These are phyloP conservation scores for Erodium chrysanthum DNA, from an alignment of 441 rosid species.

Conservation along the genomic window DNA sequence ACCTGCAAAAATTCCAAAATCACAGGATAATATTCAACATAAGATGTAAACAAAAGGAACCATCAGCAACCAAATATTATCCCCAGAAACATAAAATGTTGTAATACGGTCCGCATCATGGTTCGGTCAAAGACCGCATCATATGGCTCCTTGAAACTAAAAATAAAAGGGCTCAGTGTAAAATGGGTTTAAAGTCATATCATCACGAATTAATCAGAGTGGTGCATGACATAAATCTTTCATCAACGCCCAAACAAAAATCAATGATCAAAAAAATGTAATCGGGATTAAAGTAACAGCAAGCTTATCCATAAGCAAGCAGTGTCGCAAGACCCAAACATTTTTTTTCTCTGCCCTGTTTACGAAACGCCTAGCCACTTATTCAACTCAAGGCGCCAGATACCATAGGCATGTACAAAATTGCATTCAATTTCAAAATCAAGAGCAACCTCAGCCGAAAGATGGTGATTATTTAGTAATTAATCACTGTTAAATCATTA, in stretches of 20 bases:
- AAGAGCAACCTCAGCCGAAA: constrained; percentile 24
- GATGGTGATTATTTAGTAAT: constrained; percentile 19
- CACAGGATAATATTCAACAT: too few species aligned
- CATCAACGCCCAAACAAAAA: not conserved
- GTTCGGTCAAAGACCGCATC: constrained; percentile 6
- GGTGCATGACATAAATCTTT: constrained; percentile 7
- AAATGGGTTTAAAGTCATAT: constrained; percentile 6
- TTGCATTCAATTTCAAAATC: not conserved
- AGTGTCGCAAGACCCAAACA: constrained; percentile 21
- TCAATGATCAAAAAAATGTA: not conserved
- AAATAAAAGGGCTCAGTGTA: not conserved
- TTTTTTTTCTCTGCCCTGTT: constrained; percentile 8
- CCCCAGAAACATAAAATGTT: not conserved
- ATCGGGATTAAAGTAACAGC: not conserved
- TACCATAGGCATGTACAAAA: constrained; percentile 18
- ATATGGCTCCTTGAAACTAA: not conserved
- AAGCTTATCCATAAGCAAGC: constrained; percentile 14
- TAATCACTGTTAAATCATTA: constrained; percentile 13
- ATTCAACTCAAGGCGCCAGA: constrained; percentile 16
- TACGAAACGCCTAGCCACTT: constrained; percentile 19
- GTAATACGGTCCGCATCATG: constrained; percentile 1
- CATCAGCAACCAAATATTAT: not conserved
- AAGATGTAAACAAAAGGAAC: not conserved
- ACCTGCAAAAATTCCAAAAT: too few species aligned
- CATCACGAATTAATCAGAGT: not conserved